Evolutionary conservation across 768 basidiomycete genomes (phyloP), one percentile per base, ranked within the genome.

Genomic region (Pleurotus platypus): DNA sequence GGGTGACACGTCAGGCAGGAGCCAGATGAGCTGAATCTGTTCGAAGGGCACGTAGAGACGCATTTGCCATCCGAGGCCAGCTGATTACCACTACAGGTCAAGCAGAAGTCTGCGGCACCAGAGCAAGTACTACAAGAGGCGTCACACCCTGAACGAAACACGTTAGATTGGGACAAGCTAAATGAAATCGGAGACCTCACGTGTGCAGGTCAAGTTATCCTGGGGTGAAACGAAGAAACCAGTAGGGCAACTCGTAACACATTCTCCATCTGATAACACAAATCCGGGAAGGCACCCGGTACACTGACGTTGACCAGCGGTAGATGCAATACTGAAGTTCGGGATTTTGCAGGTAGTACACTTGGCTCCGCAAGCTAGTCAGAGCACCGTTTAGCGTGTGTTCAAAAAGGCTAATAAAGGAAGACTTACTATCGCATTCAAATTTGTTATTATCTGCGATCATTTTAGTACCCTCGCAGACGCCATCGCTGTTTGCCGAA

Each of bases 391-490:
- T 48, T 18, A 18, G 39, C 18, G 39, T 35, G 11, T 11, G 30
- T 35, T 9, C 3, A 35, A 11, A 3, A 11, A 35, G 30, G 9
- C 30, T 35, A 26, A 5, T 56, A 46, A 37, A 24, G 30, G 30
- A 35, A 53, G 39, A 78, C 88, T 69, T 64, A 92, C 92, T 81
- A 64, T 94, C 90, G 65, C 93, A 95, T 63, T 85, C 83, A n/a
- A 80, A 73, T 72, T 93, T 94, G 66, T 80, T 78, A 62, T 91
- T 92, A 62, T 96, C 89, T 18, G 84, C 91, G 37, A 94, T 81
- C 60, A 90, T 73, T 46, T 76, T 81, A 8, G 89, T 79, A 5
- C 84, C 85, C 46, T 80, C 73, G 71, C 94, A 96, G 7, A 90
- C 82, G 2, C 94, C 94, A 59, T 81, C 77, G 13, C 70, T 70